phyloP scores from a whole-genome alignment of 2,329 filamentous ascomycete genomes.

The Colletotrichum sp. region DNA sequence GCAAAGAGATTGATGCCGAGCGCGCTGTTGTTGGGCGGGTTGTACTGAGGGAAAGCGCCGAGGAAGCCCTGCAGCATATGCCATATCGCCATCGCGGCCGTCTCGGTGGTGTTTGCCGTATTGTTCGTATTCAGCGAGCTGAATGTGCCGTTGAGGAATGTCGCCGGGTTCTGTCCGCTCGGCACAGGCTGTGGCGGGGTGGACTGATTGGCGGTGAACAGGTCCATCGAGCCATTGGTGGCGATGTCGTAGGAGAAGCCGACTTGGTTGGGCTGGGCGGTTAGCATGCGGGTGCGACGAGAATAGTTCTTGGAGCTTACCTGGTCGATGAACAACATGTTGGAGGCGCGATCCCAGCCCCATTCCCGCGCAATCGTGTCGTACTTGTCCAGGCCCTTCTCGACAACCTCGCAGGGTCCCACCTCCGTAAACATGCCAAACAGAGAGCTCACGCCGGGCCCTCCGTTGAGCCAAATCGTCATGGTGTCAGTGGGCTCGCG shows the following conservation, averaged over 20 bases:
- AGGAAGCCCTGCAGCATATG: slow-evolving; percentile 69
- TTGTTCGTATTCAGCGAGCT: slow-evolving; percentile 52
- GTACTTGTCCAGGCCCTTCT: slow-evolving; percentile 51
- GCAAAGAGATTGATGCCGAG: slow-evolving; percentile 69
- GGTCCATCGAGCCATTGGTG: slow-evolving; percentile 63
- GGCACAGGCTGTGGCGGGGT: slow-evolving; percentile 32
- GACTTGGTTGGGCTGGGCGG: slow-evolving; percentile 68
- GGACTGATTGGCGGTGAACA: slow-evolving; percentile 44
- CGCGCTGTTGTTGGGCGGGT: slow-evolving; percentile 50
- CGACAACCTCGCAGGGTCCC: slow-evolving; percentile 58
- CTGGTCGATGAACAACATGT: slow-evolving; percentile 63
- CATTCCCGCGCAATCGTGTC: slow-evolving; percentile 63
- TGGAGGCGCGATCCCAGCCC: slow-evolving; percentile 66
- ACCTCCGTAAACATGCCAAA: slow-evolving; percentile 67
- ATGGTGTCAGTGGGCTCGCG: slow-evolving; percentile 46
- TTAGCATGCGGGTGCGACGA: slow-evolving; percentile 29
- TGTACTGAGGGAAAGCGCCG: slow-evolving; percentile 62
- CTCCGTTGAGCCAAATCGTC: slow-evolving; percentile 71
- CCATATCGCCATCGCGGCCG: slow-evolving; percentile 66
- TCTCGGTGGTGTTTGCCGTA: slow-evolving; percentile 61
- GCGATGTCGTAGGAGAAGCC: slow-evolving; percentile 71
- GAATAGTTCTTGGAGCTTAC: slow-evolving; percentile 35
- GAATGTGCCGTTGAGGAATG: slow-evolving; percentile 69
- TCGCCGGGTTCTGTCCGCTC: slow-evolving; percentile 28
- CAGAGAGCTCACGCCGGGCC: slow-evolving; percentile 69